Evolutionary conservation across 176 grass and related monocot species (phyloP).

Genomic region (Aegilops umbellulata): DNA sequence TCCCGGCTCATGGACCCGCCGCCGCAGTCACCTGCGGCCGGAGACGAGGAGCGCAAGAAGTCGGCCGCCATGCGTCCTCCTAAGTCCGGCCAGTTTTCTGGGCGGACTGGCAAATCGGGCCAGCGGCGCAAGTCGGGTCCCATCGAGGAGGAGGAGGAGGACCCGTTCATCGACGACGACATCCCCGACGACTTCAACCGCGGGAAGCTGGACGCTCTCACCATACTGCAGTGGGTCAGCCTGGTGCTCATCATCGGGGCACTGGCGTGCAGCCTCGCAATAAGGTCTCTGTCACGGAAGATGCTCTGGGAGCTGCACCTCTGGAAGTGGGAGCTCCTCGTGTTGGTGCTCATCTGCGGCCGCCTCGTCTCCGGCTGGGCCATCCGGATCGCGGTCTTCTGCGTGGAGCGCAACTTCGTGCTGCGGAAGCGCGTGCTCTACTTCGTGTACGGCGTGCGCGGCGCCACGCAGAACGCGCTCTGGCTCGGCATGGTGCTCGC

Average conservation of each 20-base stretch:
- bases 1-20: slow-evolving; percentile 79
- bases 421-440: slow-evolving; percentile 71
- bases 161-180: slow-evolving; percentile 73
- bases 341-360: slow-evolving; percentile 72
- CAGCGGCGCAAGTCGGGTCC: slow-evolving; percentile 47
- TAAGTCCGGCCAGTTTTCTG: slow-evolving; percentile 41
- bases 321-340: slow-evolving; percentile 75
- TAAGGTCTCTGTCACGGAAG: slow-evolving; percentile 21
- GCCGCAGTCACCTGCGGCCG: slow-evolving; percentile 8
- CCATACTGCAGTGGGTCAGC: slow-evolving; percentile 65
- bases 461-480: slow-evolving; percentile 56
- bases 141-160: slow-evolving; percentile 63
- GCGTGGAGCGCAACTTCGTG: slow-evolving; percentile 69
- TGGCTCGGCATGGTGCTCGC: slow-evolving; percentile 66
- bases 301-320: slow-evolving; percentile 42
- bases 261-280: slow-evolving; percentile 40
- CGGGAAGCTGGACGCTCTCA: slow-evolving; percentile 41
- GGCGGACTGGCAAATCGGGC: slow-evolving; percentile 44
- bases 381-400: slow-evolving; percentile 55
- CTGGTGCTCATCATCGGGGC: slow-evolving; percentile 59
- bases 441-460: slow-evolving; percentile 76
- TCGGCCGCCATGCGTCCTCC: slow-evolving; percentile 14
- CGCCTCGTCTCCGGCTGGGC: slow-evolving; percentile 67
- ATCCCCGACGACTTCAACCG: slow-evolving; percentile 70
- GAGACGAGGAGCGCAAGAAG: slow-evolving; percentile 33